Evolutionary conservation across 495 filamentous ascomycete species (phyloP), one percentile per base, ranked within the genome.

Genomic region (Parathielavia hyrcaniae): DNA sequence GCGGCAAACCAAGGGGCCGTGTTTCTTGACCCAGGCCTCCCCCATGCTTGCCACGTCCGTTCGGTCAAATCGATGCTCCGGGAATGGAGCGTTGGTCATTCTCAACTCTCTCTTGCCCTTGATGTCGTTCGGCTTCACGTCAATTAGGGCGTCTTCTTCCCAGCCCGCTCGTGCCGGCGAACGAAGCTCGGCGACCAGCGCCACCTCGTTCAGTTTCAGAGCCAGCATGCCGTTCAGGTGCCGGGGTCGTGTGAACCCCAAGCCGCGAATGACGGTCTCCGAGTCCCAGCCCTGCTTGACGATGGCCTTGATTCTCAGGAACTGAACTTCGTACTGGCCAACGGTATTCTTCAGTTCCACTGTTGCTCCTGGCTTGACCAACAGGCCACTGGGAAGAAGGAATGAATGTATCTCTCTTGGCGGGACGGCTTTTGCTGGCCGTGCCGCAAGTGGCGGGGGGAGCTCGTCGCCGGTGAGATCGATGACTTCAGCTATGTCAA

Each of bases 21-120:
- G 51, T n/a, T 63, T 40, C 14, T 73, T 63, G 0, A 70, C 62
- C 5, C 67, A 67, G 0, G 55, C 9, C 7, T 40, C 39, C 5
- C 69, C 59, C 1, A 58, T 47, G 11, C 47, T 5, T 4, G 0
- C 11, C 0, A 22, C 62, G 0, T 61, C 53, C 0, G 23, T 10
- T 0, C 0, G 0, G 0, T 47, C 59, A 43, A 73, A 79, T 0
- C 70, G 62, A 17, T 69, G 50, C 0, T 62, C 57, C 0, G 75
- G 75, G 12, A 79, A 85, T 0, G 69, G 55, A 1, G 72, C 67
- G 53, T 86, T 84, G 0, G 84, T 86, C 3, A 80, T 52, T 5
- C 76, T 64, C 10, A 85, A 65, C 0, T 73, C 63, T 6, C 84
- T 67, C 4, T 64, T 44, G 14, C 59, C 58, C 1, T 72, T 46